Conservation (phyloP, 2,329 filamentous ascomycete species). For the Apiospora pterosperma region DNA sequence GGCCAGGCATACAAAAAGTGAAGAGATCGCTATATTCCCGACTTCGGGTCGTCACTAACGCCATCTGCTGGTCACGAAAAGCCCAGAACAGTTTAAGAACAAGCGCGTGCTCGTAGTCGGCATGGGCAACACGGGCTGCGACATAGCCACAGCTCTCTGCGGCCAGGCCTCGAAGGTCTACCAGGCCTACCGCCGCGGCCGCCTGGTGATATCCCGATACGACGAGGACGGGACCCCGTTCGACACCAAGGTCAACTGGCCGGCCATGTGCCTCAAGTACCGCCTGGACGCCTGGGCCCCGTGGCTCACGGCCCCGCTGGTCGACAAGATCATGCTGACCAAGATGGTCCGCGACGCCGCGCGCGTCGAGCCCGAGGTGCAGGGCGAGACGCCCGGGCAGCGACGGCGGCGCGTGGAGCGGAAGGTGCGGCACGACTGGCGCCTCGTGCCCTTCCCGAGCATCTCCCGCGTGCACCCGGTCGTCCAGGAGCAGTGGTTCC, state of each 20-base stretch:
- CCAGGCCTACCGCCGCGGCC: slow-evolving; percentile 15
- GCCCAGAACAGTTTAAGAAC: slow-evolving; percentile 10
- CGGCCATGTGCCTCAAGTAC: slow-evolving; percentile 16
- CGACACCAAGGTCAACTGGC: slow-evolving; percentile 15
- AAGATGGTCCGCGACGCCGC: slow-evolving; percentile 18
- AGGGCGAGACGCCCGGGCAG: background rate
- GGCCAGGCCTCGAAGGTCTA: slow-evolving; percentile 14
- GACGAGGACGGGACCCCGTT: slow-evolving; percentile 14
- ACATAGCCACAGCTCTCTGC: slow-evolving; percentile 10
- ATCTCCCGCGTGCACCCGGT: slow-evolving; percentile 14
- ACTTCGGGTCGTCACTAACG: background rate
- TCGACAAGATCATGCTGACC: slow-evolving; percentile 12
- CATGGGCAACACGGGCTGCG: slow-evolving; percentile 18
- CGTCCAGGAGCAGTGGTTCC: slow-evolving; percentile 19
- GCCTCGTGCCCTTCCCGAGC: slow-evolving; percentile 14
- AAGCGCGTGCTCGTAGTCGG: slow-evolving; percentile 18
- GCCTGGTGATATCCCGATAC: slow-evolving; percentile 15
- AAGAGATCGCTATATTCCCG: background rate
- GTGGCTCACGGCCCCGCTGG: slow-evolving; percentile 11
- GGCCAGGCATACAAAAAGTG: slow-evolving; percentile 18
- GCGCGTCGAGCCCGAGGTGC: slow-evolving; percentile 10
- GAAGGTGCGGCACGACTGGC: slow-evolving; percentile 15
- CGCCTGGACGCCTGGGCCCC: slow-evolving; percentile 16
- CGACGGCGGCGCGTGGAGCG: slow-evolving; percentile 8
- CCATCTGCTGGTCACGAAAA: background rate